Percentiles rank a stretch among this genome's conserved stretches.
These are phyloP conservation scores for Vigna nakashimae DNA, from an alignment of 306 rosid genomes.

Conservation along the genomic window DNA sequence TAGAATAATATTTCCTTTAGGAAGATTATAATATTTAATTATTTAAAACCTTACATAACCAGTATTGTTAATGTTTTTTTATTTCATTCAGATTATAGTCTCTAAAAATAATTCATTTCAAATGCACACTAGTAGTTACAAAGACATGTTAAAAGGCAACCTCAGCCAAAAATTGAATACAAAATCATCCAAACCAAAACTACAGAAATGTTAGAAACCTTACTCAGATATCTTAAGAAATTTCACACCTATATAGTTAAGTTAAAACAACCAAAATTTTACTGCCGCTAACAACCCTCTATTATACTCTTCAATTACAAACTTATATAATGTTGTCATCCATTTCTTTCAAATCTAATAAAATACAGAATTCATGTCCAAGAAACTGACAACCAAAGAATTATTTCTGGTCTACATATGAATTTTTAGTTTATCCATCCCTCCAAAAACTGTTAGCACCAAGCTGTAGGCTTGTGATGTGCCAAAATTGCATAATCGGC, in stretches of 20 bases:
- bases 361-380: too few species aligned
- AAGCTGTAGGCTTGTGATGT: too few species aligned
- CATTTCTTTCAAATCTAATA: too few species aligned
- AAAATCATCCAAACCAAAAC: background rate
- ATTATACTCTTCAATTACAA: constrained; percentile 64
- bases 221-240: constrained; percentile 28
- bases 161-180: background rate
- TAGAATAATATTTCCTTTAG: too few species aligned
- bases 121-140: background rate
- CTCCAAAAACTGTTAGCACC: too few species aligned
- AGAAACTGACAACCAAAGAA: too few species aligned
- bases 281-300: constrained; percentile 22
- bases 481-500: too few species aligned
- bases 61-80: background rate
- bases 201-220: background rate
- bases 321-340: constrained; percentile 46
- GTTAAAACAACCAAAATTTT: constrained; percentile 18
- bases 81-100: background rate
- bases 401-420: too few species aligned
- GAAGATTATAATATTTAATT: too few species aligned
- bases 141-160: background rate
- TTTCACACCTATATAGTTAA: too few species aligned
- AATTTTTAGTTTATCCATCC: too few species aligned
- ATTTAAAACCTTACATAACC: background rate
- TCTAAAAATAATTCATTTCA: background rate